Conservation (phyloP, 2,329 filamentous ascomycete species). For the Periconia macrospinosa region DNA sequence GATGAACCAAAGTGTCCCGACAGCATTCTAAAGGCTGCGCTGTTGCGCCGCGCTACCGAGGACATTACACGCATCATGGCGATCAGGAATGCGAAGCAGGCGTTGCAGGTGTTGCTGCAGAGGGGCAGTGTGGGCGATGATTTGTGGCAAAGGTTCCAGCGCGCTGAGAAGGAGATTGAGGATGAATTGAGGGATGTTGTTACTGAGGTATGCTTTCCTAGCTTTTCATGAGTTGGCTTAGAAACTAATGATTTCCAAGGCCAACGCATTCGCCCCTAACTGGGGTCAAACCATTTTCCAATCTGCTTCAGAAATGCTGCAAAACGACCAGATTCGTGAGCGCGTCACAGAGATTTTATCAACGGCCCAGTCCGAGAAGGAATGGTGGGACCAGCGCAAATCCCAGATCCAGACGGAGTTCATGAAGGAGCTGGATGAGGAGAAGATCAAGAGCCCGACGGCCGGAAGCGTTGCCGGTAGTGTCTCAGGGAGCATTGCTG, state of each 20-base stretch:
- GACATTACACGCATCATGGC: constrained; percentile 91
- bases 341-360: constrained; percentile 74
- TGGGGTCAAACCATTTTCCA: constrained; percentile 98
- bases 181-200: constrained; percentile 94
- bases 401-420: constrained; percentile 73
- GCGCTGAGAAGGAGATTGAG: constrained; percentile 97
- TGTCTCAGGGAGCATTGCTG: constrained; percentile 19
- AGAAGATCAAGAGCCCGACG: constrained; percentile 34
- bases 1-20: constrained; percentile 74
- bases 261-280: constrained; percentile 82
- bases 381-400: constrained; percentile 90
- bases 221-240: neutral
- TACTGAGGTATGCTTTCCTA: constrained; percentile 66
- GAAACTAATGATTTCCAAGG: constrained; percentile 56
- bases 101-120: constrained; percentile 79
- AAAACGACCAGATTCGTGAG: constrained; percentile 76
- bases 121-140: constrained; percentile 94
- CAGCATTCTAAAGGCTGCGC: constrained; percentile 81
- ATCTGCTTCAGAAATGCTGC: constrained; percentile 91
- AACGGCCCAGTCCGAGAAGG: constrained; percentile 72
- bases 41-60: constrained; percentile 85
- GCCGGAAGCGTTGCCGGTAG: constrained; percentile 34
- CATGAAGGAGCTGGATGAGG: constrained; percentile 80
- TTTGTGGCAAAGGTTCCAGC: constrained; percentile 86
- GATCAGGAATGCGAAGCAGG: constrained; percentile 84